Conservation (phyloP, 2,329 filamentous ascomycete genomes). For the Acrodontium crateriforme region DNA sequence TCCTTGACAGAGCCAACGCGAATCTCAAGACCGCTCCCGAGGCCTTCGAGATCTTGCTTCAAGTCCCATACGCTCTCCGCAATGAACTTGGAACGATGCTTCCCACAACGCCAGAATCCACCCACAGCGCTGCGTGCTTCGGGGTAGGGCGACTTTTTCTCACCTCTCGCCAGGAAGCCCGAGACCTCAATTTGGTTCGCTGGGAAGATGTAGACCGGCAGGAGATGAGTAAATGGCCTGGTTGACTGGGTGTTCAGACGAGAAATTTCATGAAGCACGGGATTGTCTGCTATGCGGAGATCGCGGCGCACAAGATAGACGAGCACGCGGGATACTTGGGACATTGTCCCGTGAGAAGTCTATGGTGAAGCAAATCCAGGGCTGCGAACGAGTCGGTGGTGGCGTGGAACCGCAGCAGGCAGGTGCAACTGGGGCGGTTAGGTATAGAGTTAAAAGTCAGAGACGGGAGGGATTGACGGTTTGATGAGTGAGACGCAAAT, state of each 20-base stretch:
- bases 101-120: conserved; percentile 60
- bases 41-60: conserved; percentile 45
- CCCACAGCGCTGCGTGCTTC: conserved; percentile 52
- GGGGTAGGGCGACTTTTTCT: conserved; percentile 47
- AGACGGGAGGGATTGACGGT: no score
- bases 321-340: conserved; percentile 33
- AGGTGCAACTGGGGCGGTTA: no score
- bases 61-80: conserved; percentile 61
- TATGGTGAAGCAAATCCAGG: no score
- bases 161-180: conserved; percentile 48
- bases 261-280: conserved; percentile 47
- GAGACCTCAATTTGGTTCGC: conserved; percentile 61
- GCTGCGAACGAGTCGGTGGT: no score
- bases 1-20: conserved; percentile 49
- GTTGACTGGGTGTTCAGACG: conserved; percentile 34
- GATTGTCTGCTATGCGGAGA: conserved; percentile 60
- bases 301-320: conserved; percentile 62
- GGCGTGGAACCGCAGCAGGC: no score
- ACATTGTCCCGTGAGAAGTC: no score
- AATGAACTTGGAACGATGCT: conserved; percentile 57
- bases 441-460: no score
- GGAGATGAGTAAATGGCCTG: conserved; percentile 45
- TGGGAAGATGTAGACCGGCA: conserved; percentile 57
- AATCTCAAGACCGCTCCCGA: conserved; percentile 49
- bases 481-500: no score